Conservation (phyloP, 345 rosid species). For the Microthlaspi erraticum region DNA sequence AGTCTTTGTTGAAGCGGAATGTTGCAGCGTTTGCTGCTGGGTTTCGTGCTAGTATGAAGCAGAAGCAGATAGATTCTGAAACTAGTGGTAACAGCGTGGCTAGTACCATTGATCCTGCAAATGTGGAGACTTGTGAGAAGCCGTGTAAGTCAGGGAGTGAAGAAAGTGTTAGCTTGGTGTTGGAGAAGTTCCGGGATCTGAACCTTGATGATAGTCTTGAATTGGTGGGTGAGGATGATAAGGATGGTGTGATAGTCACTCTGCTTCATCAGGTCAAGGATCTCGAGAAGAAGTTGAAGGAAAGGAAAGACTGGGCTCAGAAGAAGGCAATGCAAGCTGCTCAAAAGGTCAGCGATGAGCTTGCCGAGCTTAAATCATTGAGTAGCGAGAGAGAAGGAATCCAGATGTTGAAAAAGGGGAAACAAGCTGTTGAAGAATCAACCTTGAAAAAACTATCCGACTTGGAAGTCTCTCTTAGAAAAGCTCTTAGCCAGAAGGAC, state of each 20-base stretch:
- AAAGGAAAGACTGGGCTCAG: slow-evolving; percentile 92
- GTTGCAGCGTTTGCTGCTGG: slow-evolving; percentile 90
- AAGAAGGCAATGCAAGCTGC: slow-evolving; percentile 98
- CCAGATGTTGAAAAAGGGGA: slow-evolving; percentile 81
- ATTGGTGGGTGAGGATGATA: slow-evolving; percentile 60
- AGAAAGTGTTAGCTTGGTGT: slow-evolving; percentile 57
- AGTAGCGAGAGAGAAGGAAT: slow-evolving; percentile 79
- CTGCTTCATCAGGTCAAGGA: slow-evolving; percentile 73
- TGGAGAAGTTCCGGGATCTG: slow-evolving; percentile 71
- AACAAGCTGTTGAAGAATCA: slow-evolving; percentile 76
- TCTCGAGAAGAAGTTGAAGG: slow-evolving; percentile 75
- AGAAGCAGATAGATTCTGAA: slow-evolving; percentile 48
- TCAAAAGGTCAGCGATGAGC: slow-evolving; percentile 73
- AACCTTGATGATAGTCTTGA: slow-evolving; percentile 77
- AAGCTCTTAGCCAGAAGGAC: slow-evolving; percentile 75
- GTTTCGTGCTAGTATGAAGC: slow-evolving; percentile 73
- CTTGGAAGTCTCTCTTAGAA: slow-evolving; percentile 77
- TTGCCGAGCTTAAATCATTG: slow-evolving; percentile 75
- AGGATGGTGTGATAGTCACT: slow-evolving; percentile 70
- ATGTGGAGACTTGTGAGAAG: slow-evolving; percentile 53
- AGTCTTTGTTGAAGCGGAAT: slow-evolving; percentile 78
- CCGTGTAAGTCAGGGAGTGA: slow-evolving; percentile 49
- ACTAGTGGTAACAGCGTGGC: slow-evolving; percentile 43
- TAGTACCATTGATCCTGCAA: slow-evolving; percentile 20
- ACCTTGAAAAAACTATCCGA: slow-evolving; percentile 77